Base-by-base conservation (phyloP, 2,329 filamentous ascomycete genomes). In the Neofusicoccum kwambonambiense region DNA sequence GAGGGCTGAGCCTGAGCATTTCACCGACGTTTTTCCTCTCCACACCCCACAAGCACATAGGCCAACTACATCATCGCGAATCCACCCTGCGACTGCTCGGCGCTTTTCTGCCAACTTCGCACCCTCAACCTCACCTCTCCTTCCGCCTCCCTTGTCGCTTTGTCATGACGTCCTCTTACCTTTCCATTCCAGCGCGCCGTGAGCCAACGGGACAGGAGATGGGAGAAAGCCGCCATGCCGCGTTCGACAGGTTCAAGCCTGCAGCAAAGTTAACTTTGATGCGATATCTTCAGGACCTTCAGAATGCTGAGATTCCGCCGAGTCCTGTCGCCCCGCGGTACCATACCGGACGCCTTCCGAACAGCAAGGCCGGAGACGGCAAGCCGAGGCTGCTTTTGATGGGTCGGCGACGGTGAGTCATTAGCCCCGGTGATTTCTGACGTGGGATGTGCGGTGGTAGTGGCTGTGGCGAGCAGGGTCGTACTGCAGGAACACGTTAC, bases 311-410 rank as follows among this genome's bases (percentile, higher is more conserved):
- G 63, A 72, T 74, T 54, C 77, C 77, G 42, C 72, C 73, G 51
- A 74, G 71, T 51, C 75, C 78, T 39, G 71, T 76, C 57, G 70
- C 72, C 27, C 77, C 77, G 22, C 76, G 75, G 50, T 79, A 75
- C 66, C 78, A 80, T 66, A 80, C 77, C 9, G 78, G 79, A 17
- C 74, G 77, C n/a, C 67, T 81, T 49, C 77, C 78, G 19, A 81
- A 80, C 67, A 80, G 77, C 69, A 85, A 83, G 68, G 77, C 81
- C 49, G 81, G 81, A 65, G 83, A 86, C 84, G 78, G 84, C 61
- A 96, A 95, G 77, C 95, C 95, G 39, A 87, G 93, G 71, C 80
- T 99, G 62, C 81, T 99, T 64, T 82, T 99, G 69, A 98, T 99
- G 95, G 95, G 95, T 3, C 91, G 97, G 79, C 87, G 93, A 81